Evolutionary conservation across 108 stramenopile species (phyloP).

Genomic region (Schizochytrium sp.): DNA sequence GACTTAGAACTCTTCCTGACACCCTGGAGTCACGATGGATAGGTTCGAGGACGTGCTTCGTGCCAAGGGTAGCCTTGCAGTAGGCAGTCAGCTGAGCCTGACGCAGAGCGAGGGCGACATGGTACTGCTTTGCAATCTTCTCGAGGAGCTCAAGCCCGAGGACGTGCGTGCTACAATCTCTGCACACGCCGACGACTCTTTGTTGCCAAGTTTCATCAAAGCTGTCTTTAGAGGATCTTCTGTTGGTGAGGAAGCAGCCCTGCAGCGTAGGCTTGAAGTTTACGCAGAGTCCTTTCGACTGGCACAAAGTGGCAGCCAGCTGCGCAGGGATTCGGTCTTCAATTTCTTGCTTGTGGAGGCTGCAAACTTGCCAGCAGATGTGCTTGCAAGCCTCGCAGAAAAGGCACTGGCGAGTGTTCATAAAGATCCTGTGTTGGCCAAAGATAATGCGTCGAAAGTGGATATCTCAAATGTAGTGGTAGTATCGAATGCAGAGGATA

Average conservation of each 20-base stretch:
- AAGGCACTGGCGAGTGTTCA: background rate
- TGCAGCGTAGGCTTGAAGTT: conserved; percentile 5
- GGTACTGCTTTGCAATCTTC: background rate
- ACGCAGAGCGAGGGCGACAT: conserved; percentile 51
- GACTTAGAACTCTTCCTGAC: too few relatives aligned
- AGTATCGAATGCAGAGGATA: background rate
- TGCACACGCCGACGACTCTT: background rate
- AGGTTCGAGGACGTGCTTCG: conserved; percentile 34
- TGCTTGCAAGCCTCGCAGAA: background rate
- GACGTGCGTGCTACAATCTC: background rate
- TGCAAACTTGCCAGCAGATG: background rate
- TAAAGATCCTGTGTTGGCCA: background rate
- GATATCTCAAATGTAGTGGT: too few relatives aligned
- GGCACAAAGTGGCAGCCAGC: background rate
- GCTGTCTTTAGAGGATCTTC: conserved; percentile 11
- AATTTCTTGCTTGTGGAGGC: conserved; percentile 43
- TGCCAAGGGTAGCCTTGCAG: conserved; percentile 26
- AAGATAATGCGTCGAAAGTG: too few relatives aligned
- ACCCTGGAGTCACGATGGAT: background rate
- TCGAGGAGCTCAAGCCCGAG: background rate
- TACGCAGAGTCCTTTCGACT: conserved; percentile 16
- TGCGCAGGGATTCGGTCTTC: background rate
- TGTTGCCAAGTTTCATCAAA: conserved; percentile 26
- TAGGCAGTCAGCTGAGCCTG: conserved; percentile 20
- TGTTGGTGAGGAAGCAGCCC: background rate